phyloP scores from a whole-genome alignment of 441 rosid species.

The Eutrema salsugineum region DNA sequence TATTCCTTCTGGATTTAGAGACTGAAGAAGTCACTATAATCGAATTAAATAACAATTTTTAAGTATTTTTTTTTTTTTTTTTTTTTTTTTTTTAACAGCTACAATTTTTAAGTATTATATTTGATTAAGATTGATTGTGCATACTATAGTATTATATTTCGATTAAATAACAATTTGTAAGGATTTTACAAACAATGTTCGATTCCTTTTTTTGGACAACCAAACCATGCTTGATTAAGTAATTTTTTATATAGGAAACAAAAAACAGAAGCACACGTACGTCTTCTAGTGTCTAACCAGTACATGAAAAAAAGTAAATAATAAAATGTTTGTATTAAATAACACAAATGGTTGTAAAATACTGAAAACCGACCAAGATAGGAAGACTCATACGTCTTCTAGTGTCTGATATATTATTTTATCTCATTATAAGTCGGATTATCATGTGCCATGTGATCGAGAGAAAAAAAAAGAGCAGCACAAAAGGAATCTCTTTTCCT shows the following conservation, averaged over 20 bases:
- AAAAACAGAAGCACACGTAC: not conserved
- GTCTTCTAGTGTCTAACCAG: not conserved
- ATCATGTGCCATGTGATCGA: constrained; percentile 28
- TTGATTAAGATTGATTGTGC: not conserved
- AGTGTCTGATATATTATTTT: not conserved
- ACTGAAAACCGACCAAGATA: not conserved
- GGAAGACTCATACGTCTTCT: constrained; percentile 12
- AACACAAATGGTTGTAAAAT: constrained; percentile 5
- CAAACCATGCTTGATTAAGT: not conserved
- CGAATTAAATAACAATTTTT: too few relatives aligned
- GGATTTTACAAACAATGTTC: not conserved
- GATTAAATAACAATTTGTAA: not conserved
- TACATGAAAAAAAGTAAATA: not conserved
- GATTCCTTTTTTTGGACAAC: too few relatives aligned
- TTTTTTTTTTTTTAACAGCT: too few relatives aligned
- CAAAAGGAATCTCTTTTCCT: constrained; percentile 19
- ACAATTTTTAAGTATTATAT: too few relatives aligned
- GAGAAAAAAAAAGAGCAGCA: not conserved
- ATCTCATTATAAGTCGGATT: not conserved
- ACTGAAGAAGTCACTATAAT: not conserved
- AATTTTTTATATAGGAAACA: not conserved
- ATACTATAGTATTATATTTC: not conserved
- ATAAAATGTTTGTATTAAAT: not conserved
- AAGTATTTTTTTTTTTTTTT: too few relatives aligned
- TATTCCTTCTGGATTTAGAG: not conserved